Conservation (phyloP, 768 basidiomycete species). For the Russula emetica region DNA sequence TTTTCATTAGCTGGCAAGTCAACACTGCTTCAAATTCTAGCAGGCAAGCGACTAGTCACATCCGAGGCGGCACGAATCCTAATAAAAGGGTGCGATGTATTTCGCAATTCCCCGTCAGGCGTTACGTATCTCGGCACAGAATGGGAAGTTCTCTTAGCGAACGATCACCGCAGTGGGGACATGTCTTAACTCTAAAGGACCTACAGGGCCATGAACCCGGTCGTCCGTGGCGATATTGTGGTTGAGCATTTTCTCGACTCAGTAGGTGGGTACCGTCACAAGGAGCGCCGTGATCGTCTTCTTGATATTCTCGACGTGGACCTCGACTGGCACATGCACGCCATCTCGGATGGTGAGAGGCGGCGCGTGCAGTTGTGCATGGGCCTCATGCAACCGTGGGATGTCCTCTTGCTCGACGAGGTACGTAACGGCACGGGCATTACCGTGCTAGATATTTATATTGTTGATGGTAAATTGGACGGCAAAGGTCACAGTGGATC, state of each 20-base stretch:
- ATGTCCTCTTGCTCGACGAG: slow-evolving; percentile 90
- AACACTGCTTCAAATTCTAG: slow-evolving; percentile 90
- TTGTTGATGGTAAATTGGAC: not conserved
- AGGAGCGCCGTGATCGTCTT: slow-evolving; percentile 77
- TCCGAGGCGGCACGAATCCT: slow-evolving; percentile 49
- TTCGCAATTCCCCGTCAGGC: slow-evolving; percentile 76
- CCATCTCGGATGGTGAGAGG: slow-evolving; percentile 94
- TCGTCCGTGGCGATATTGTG: slow-evolving; percentile 87
- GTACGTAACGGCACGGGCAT: slow-evolving; percentile 38
- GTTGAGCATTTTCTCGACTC: slow-evolving; percentile 96
- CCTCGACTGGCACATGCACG: slow-evolving; percentile 93
- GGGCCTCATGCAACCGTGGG: slow-evolving; percentile 94
- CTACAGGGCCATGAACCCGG: slow-evolving; percentile 90
- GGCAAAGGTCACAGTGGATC: slow-evolving; percentile 85
- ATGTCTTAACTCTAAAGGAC: slow-evolving; percentile 3
- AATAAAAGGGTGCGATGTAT: slow-evolving; percentile 82
- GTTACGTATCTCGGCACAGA: slow-evolving; percentile 91
- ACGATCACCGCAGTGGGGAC: not conserved
- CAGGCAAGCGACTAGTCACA: slow-evolving; percentile 80
- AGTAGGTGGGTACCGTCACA: slow-evolving; percentile 93
- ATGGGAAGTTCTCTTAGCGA: slow-evolving; percentile 52
- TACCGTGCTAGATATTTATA: slow-evolving; percentile 10
- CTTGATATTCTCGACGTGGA: slow-evolving; percentile 94
- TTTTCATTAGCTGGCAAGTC: slow-evolving; percentile 75
- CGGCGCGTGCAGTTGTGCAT: slow-evolving; percentile 91